These are phyloP conservation scores for Arabidopsis suecica DNA, from an alignment of 345 rosid species.

Conservation along the genomic window DNA sequence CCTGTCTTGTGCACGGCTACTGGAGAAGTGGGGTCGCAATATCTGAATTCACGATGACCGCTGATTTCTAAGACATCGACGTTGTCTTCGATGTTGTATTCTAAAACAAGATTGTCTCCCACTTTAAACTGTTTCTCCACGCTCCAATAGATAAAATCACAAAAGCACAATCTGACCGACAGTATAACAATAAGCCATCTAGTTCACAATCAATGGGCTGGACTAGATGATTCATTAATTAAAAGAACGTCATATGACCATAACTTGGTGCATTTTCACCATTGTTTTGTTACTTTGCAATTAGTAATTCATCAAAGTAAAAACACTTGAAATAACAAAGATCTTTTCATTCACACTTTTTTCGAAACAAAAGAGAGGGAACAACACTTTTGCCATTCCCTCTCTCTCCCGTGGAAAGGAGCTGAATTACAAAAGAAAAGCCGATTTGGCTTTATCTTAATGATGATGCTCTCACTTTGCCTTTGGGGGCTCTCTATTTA, in stretches of 20 bases:
- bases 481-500: slow-evolving; percentile 21
- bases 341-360: slow-evolving; percentile 13
- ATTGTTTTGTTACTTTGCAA: background rate
- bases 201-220: no score
- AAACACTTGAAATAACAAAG: background rate
- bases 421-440: slow-evolving; percentile 17
- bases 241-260: background rate
- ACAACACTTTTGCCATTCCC: slow-evolving; percentile 28
- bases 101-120: background rate
- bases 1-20: background rate
- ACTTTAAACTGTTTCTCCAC: background rate
- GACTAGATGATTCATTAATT: no score
- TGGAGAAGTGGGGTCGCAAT: background rate
- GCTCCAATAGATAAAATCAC: background rate
- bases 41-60: background rate
- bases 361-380: slow-evolving; percentile 35
- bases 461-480: slow-evolving; percentile 18
- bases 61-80: background rate
- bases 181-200: no score
- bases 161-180: no score
- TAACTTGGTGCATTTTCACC: background rate
- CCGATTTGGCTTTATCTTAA: slow-evolving; percentile 36
- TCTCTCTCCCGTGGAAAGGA: slow-evolving; percentile 30
- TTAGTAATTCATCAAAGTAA: background rate
- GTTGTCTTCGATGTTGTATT: background rate